Conservation (phyloP, 164 flowering plant genomes). For the Chimonanthus praecox region DNA sequence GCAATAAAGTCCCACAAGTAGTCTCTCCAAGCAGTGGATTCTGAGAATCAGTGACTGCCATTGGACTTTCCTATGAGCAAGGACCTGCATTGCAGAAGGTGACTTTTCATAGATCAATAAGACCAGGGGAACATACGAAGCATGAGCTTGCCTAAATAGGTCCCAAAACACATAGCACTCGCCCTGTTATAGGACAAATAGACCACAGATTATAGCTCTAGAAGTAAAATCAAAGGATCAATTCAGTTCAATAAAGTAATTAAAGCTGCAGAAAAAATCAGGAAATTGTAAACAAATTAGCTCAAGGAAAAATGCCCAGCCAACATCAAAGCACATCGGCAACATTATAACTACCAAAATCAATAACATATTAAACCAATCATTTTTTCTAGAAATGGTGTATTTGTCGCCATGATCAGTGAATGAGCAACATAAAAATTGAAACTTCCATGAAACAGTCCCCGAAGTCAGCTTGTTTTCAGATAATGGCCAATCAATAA, state of each 20-base stretch:
- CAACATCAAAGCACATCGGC: background rate
- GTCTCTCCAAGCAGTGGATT: conserved; percentile 66
- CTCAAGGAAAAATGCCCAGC: background rate
- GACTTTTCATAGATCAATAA: too few relatives aligned
- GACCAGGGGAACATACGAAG: background rate
- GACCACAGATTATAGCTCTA: background rate
- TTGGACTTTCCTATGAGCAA: conserved; percentile 14
- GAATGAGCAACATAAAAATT: background rate
- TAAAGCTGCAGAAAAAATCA: background rate
- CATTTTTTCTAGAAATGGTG: background rate
- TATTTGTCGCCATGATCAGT: background rate
- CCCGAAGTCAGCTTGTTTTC: background rate
- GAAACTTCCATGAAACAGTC: background rate
- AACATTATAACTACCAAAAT: background rate
- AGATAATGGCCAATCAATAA: too few relatives aligned
- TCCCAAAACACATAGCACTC: background rate
- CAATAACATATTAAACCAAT: background rate
- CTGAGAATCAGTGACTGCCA: conserved; percentile 67
- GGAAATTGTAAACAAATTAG: background rate
- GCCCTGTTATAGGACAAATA: background rate
- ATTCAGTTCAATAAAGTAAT: background rate
- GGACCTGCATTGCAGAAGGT: background rate
- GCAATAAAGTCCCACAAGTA: conserved; percentile 78
- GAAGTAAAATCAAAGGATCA: background rate
- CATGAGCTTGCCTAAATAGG: background rate